Evolutionary conservation across 2,329 filamentous ascomycete genomes (phyloP), one percentile per base, ranked within the genome.

Genomic region (Drechslerella stenobrocha): DNA sequence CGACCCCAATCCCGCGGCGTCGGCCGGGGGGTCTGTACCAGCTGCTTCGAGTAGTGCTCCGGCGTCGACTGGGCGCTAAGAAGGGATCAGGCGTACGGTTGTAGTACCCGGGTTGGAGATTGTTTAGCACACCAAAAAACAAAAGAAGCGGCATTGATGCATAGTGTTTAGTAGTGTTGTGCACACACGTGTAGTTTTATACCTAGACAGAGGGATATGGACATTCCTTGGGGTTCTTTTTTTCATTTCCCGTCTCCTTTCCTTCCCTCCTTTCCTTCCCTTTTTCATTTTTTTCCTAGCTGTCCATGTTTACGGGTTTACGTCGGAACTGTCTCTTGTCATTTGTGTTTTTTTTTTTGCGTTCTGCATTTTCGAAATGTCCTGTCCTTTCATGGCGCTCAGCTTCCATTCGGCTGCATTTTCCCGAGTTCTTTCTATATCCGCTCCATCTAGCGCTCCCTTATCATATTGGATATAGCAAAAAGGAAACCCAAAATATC

Each of bases 171-270:
- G 60, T 57, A 66, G 56, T 35, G 20, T 53, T 52, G 37, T 18
- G 42, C 20, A 28, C 51, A 45, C 23, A 47, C 42, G 53, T 66
- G 61, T 66, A 66, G 61, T 66, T 66, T 66, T 66, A 66, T 50
- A 65, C 35, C 61, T 66, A 66, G 61, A 66, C 61, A 34, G 59
- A 50, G 52, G 59, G n/a, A n/a, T n/a, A n/a, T n/a, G 58, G 57
- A 66, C 61, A 66, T 66, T 59, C 53, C 48, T 58, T 66, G 61
- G 53, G 52, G 61, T 42, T 45, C 47, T 66, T 52, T 47, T 37
- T 13, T 37, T 15, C 8, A 13, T 13, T 42, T 18, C 4, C 55
- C 44, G 18, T 65, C 52, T 53, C 18, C 30, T 53, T 32, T 30
- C 23, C 45, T 34, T 47, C 22, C n/a, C n/a, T n/a, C n/a, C 51